phyloP scores from a whole-genome alignment of 352 stramenopile species.

The Phytophthora foliorum region DNA sequence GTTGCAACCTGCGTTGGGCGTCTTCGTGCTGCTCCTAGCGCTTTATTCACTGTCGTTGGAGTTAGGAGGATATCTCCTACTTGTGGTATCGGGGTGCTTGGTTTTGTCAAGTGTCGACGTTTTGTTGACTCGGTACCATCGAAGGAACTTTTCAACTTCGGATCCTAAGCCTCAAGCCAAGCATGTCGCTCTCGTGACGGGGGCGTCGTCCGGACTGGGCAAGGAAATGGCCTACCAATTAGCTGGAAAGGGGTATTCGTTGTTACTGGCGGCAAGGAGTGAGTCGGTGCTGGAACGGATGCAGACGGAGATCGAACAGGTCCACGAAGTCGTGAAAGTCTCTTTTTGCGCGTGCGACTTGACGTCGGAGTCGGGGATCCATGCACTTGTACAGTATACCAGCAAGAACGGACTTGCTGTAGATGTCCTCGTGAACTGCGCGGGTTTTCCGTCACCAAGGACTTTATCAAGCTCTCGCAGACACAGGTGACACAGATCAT shows the following conservation, averaged over 20 bases:
- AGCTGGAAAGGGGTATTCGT: constrained; percentile 64
- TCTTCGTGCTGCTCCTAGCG: constrained; percentile 35
- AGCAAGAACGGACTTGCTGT: constrained; percentile 58
- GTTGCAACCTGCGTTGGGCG: constrained; percentile 33
- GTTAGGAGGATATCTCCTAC: constrained; percentile 27
- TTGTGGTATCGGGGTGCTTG: constrained; percentile 48
- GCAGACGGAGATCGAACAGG: constrained; percentile 60
- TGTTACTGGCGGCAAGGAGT: constrained; percentile 67
- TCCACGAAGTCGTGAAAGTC: constrained; percentile 46
- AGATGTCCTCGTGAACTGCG: constrained; percentile 87
- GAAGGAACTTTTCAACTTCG: constrained; percentile 49
- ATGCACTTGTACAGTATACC: constrained; percentile 48
- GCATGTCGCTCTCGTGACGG: constrained; percentile 64
- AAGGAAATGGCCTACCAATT: constrained; percentile 74
- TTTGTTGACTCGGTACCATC: constrained; percentile 58
- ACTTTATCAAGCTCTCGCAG: constrained; percentile 46
- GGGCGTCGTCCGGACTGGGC: constrained; percentile 74
- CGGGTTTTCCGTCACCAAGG: constrained; percentile 46
- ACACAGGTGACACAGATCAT: constrained; percentile 61
- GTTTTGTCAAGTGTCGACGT: constrained; percentile 46
- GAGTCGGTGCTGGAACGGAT: constrained; percentile 60
- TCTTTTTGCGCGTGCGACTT: constrained; percentile 59
- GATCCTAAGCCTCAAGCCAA: constrained; percentile 27
- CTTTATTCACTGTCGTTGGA: constrained; percentile 34
- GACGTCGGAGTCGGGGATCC: constrained; percentile 43